These are phyloP conservation scores for Trebouxiophyceae sp. DNA, from an alignment of 163 green algal species.

Conservation along the genomic window DNA sequence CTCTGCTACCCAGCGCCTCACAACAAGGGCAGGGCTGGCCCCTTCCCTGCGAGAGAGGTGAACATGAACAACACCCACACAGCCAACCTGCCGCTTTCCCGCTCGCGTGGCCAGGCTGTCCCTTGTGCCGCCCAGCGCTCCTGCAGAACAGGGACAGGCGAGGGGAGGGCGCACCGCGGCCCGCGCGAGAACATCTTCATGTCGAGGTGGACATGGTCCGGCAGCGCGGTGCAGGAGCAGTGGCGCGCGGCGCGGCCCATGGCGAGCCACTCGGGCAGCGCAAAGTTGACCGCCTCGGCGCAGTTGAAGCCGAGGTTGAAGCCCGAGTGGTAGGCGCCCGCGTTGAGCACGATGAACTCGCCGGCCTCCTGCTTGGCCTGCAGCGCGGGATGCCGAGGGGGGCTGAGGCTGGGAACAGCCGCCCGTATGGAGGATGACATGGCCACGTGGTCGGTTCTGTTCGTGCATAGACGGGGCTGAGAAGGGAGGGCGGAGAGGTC, in stretches of 20 bases:
- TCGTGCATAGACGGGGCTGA: too few relatives aligned
- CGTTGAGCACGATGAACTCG: slow-evolving; percentile 89
- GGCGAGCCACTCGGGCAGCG: slow-evolving; percentile 49
- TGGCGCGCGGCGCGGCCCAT: slow-evolving; percentile 40
- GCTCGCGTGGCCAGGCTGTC: too few relatives aligned
- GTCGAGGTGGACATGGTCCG: background rate
- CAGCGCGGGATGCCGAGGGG: too few relatives aligned
- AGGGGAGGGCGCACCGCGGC: background rate
- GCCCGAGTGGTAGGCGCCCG: slow-evolving; percentile 57
- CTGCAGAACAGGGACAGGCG: background rate
- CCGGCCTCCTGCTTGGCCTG: slow-evolving; percentile 71
- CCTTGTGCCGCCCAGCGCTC: background rate
- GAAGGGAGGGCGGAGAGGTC: too few relatives aligned
- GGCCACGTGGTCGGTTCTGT: too few relatives aligned
- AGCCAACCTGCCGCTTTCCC: too few relatives aligned
- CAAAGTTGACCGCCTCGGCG: slow-evolving; percentile 89
- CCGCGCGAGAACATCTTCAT: background rate
- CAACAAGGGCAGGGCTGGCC: too few relatives aligned
- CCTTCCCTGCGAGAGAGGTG: too few relatives aligned
- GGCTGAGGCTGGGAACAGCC: too few relatives aligned
- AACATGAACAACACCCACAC: too few relatives aligned
- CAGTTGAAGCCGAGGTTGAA: slow-evolving; percentile 85
- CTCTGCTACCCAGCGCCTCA: too few relatives aligned
- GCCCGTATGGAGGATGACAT: too few relatives aligned
- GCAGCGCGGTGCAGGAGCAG: slow-evolving; percentile 64